These are phyloP conservation scores for Hyaloscypha finlandica DNA, from an alignment of 495 filamentous ascomycete genomes.

Conservation along the genomic window DNA sequence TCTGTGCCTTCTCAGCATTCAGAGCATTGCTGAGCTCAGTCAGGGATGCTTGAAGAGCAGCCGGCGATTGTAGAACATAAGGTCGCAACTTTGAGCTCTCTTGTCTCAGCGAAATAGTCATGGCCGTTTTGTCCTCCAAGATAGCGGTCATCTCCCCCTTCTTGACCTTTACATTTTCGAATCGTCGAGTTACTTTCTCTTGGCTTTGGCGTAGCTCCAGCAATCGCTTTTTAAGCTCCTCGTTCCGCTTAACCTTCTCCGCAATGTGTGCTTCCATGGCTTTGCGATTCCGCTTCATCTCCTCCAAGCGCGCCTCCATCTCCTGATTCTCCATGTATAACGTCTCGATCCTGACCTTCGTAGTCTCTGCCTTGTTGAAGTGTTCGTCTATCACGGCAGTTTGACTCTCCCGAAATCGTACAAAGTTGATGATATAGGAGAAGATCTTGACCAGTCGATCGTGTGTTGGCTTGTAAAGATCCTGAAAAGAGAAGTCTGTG, in stretches of 20 bases:
- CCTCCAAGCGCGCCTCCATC: slow-evolving; percentile 74
- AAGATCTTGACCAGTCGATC: slow-evolving; percentile 88
- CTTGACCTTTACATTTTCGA: slow-evolving; percentile 74
- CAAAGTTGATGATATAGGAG: slow-evolving; percentile 97
- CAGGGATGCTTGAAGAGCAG: slow-evolving; percentile 76
- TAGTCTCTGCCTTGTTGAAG: slow-evolving; percentile 84
- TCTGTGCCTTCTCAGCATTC: slow-evolving; percentile 72
- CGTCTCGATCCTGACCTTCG: slow-evolving; percentile 83
- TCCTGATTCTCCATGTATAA: slow-evolving; percentile 84
- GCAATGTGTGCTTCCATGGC: slow-evolving; percentile 75
- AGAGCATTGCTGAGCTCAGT: slow-evolving; percentile 78
- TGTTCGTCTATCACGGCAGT: slow-evolving; percentile 84
- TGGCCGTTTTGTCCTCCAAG: slow-evolving; percentile 79
- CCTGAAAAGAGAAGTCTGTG: slow-evolving; percentile 87
- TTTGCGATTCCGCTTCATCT: slow-evolving; percentile 74
- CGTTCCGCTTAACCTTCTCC: slow-evolving; percentile 80
- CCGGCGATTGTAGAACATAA: slow-evolving; percentile 86
- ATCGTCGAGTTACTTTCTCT: slow-evolving; percentile 72
- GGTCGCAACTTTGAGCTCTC: slow-evolving; percentile 87
- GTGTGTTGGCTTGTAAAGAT: slow-evolving; percentile 85
- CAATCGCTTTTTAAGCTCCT: slow-evolving; percentile 78
- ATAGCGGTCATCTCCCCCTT: slow-evolving; percentile 68
- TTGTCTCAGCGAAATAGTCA: slow-evolving; percentile 57
- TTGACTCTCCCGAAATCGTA: slow-evolving; percentile 91
- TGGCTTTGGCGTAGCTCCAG: slow-evolving; percentile 76